These are phyloP conservation scores for Arthrinium phaeospermum DNA, from an alignment of 2,329 filamentous ascomycete genomes.

Conservation along the genomic window DNA sequence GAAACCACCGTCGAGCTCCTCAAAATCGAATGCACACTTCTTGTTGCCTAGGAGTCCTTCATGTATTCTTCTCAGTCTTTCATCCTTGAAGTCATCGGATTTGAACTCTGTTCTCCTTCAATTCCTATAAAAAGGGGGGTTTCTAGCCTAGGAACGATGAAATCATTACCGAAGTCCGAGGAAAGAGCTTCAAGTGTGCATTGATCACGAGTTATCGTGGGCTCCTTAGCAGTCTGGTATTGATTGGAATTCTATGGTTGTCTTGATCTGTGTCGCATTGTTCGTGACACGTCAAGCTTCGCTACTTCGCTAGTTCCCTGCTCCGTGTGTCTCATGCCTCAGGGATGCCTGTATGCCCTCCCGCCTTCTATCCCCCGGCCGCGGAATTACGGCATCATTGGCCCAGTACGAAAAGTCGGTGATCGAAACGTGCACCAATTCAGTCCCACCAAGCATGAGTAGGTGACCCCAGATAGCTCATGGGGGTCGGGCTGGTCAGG, in stretches of 20 bases:
- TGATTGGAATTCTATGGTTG: neutral
- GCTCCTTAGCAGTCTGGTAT: neutral
- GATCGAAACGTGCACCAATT: conserved; percentile 8
- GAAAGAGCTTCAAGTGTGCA: no score
- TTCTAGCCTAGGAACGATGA: no score
- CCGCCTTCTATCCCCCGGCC: neutral
- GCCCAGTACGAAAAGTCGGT: conserved; percentile 12
- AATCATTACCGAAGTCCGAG: no score
- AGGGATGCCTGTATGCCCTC: neutral
- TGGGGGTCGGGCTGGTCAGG: neutral
- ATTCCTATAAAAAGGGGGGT: no score
- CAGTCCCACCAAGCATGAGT: conserved; percentile 11
- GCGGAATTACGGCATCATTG: conserved; percentile 2
- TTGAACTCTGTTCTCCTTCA: no score
- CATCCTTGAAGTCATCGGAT: no score
- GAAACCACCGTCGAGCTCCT: no score
- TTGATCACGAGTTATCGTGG: no score
- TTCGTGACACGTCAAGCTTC: conserved; percentile 11
- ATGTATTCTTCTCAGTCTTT: no score
- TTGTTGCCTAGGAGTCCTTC: no score
- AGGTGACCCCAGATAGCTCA: conserved; percentile 12
- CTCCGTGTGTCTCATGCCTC: neutral
- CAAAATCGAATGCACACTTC: neutral
- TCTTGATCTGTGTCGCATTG: neutral
- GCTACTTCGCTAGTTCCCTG: neutral